Percentiles rank a stretch among this genome's conserved stretches.
These are phyloP conservation scores for Grigorovia yakushimaensis DNA, from an alignment of 805 yeast genomes.

Conservation along the genomic window DNA sequence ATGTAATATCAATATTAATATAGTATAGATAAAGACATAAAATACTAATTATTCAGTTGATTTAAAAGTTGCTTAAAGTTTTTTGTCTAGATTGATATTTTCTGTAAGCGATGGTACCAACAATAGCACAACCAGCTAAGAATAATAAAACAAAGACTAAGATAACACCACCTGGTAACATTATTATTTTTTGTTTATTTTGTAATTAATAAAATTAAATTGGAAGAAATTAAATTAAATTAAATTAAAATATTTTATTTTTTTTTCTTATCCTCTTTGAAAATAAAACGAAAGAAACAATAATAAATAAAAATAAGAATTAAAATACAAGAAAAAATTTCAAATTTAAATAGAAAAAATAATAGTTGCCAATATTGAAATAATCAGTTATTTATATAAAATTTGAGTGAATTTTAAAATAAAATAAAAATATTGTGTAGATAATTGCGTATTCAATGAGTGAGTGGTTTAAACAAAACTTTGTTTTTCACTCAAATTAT, in stretches of 20 bases:
- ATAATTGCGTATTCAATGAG: neutral
- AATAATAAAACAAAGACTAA: slow-evolving; percentile 44
- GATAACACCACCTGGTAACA: slow-evolving; percentile 70
- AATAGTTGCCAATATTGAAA: neutral
- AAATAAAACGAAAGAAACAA: neutral
- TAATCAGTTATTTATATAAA: neutral
- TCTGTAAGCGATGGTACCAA: slow-evolving; percentile 25
- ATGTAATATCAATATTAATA: too few relatives aligned
- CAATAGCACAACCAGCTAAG: slow-evolving; percentile 27
- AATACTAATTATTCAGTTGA: neutral
- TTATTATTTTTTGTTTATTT: slow-evolving; percentile 20
- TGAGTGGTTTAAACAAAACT: too few relatives aligned
- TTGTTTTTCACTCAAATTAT: neutral
- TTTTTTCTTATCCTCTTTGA: neutral
- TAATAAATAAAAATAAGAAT: neutral
- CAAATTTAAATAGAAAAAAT: neutral
- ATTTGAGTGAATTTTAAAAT: neutral
- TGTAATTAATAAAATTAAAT: neutral
- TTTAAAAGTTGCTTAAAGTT: slow-evolving; percentile 31
- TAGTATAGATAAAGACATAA: neutral
- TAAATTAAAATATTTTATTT: neutral
- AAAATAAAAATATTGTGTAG: neutral
- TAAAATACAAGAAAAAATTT: neutral
- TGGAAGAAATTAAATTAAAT: neutral
- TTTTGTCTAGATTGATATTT: slow-evolving; percentile 30